Percentiles rank a stretch among this genome's conserved stretches.
phyloP scores from a whole-genome alignment of 257 asterid species.

The Rubia yunnanensis region DNA sequence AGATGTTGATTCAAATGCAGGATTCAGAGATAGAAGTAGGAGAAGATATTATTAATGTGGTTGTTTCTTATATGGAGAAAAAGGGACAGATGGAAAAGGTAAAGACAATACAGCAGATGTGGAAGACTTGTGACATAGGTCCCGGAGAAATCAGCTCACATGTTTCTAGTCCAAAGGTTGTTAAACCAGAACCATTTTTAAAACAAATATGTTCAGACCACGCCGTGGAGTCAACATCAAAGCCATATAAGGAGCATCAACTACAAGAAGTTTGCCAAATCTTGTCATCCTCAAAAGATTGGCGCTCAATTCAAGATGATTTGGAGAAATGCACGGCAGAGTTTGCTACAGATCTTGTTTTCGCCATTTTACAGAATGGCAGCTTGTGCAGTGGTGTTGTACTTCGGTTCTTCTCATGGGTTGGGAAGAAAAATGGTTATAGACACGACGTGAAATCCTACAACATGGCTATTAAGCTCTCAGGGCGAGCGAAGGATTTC shows the following conservation, averaged over 20 bases:
- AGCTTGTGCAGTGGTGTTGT: conserved; percentile 38
- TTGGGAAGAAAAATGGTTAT: conserved; percentile 47
- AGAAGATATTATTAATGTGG: conserved; percentile 33
- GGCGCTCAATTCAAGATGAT: conserved; percentile 50
- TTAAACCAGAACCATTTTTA: conserved; percentile 14
- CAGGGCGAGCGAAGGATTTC: conserved; percentile 83
- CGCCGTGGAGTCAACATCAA: conserved; percentile 14
- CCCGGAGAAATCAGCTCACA: conserved; percentile 12
- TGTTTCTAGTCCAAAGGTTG: conserved; percentile 10
- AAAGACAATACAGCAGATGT: conserved; percentile 29
- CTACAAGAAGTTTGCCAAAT: conserved; percentile 31
- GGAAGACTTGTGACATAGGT: conserved; percentile 15
- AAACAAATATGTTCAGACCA: conserved; percentile 13
- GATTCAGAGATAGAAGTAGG: conserved; percentile 23
- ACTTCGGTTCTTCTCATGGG: conserved; percentile 66
- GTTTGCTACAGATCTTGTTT: conserved; percentile 47
- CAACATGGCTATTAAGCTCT: conserved; percentile 65
- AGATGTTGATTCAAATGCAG: conserved; percentile 48
- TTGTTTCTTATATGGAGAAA: conserved; percentile 40
- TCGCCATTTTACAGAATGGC: conserved; percentile 40
- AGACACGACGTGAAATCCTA: conserved; percentile 48
- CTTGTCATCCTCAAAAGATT: conserved; percentile 44
- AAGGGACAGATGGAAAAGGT: conserved; percentile 40
- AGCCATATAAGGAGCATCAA: conserved; percentile 18
- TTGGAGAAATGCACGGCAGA: conserved; percentile 37